phyloP scores from a whole-genome alignment of 768 basidiomycete genomes.

The Epithele typhae region DNA sequence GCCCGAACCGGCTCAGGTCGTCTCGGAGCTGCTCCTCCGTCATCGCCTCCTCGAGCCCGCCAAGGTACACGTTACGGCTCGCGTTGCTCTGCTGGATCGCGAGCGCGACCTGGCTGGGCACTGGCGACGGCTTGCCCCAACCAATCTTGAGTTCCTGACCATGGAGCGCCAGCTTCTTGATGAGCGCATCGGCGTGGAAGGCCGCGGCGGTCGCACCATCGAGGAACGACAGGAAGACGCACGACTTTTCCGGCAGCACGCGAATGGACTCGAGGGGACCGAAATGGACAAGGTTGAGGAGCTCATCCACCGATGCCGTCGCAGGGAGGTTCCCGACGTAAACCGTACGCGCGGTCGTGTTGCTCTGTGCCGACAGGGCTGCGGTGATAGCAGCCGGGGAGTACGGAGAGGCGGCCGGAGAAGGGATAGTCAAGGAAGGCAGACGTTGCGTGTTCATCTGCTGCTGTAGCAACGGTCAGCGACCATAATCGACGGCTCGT shows the following conservation, averaged over 20 bases:
- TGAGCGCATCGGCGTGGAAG: slow-evolving; percentile 94
- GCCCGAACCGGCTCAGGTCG: slow-evolving; percentile 86
- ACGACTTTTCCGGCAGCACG: slow-evolving; percentile 93
- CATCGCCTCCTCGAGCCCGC: slow-evolving; percentile 83
- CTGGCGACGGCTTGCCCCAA: slow-evolving; percentile 93
- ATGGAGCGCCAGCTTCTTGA: slow-evolving; percentile 91
- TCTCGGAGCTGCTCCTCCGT: slow-evolving; percentile 92
- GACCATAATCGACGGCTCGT: no score
- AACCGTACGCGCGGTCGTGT: slow-evolving; percentile 78
- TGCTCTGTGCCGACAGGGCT: slow-evolving; percentile 57
- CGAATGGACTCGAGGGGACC: slow-evolving; percentile 94
- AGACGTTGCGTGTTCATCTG: slow-evolving; percentile 54
- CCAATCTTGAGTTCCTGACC: slow-evolving; percentile 98
- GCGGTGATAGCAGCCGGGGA: slow-evolving; percentile 76
- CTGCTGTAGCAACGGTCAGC: slow-evolving; percentile 20
- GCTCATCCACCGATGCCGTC: slow-evolving; percentile 94
- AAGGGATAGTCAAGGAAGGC: slow-evolving; percentile 66
- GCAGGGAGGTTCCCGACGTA: slow-evolving; percentile 96
- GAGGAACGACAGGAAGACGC: slow-evolving; percentile 97
- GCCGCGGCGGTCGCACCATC: slow-evolving; percentile 90
- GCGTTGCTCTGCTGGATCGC: slow-evolving; percentile 93
- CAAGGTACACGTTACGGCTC: slow-evolving; percentile 93
- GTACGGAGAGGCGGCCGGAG: slow-evolving; percentile 67
- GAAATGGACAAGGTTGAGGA: slow-evolving; percentile 96
- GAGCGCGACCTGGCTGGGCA: slow-evolving; percentile 79